Evolutionary conservation across 352 stramenopile species (phyloP), one percentile per base, ranked within the genome.

Genomic region (Phytophthora litchii): DNA sequence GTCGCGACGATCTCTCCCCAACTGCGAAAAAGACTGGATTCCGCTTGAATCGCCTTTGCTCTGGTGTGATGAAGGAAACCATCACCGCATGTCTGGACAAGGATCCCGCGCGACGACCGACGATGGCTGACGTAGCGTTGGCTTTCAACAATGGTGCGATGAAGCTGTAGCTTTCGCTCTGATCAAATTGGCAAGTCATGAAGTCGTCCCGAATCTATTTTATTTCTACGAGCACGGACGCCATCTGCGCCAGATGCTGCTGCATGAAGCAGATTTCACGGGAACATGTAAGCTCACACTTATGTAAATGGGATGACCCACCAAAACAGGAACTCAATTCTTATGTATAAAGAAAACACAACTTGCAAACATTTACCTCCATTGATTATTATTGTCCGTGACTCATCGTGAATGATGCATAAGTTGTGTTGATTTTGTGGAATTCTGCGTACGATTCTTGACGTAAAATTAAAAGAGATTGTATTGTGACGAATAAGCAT

Each of bases 91-190:
- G 83, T 47, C 51, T 92, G 8, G 75, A 87, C 35, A 74, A 69
- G 12, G 75, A 92, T 25, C 75, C 80, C 0, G 52, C 53, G 7
- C 64, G 64, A 19, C 70, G 83, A 27, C 83, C 83, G 25, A 85
- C 72, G 3, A 90, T 92, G 80, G 44, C 57, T 21, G 75, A 89
- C 37, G 76, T 92, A 55, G 67, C 65, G 12, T 70, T 76, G 37
- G 79, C 83, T 48, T 72, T 92, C 21, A 72, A 85, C 43, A 88
- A 78, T 23, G 74, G 76, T 8, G 74, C 76, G 42, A 80, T 87
- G 60, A 74, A 70, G 47, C 42, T 88, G 50, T 89, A 74, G 77
- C 7, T 34, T 27, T 5, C 5, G 48, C 27, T 34, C 25, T 48
- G 12, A 7, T 10, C 27, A 3, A 32, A 6, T 12, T 31, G 10